A percentile compares a stretch with the other conserved stretches of the same genome.
These are phyloP conservation scores for Cordyceps farinosa DNA, from an alignment of 2,329 filamentous ascomycete species.

Conservation along the genomic window DNA sequence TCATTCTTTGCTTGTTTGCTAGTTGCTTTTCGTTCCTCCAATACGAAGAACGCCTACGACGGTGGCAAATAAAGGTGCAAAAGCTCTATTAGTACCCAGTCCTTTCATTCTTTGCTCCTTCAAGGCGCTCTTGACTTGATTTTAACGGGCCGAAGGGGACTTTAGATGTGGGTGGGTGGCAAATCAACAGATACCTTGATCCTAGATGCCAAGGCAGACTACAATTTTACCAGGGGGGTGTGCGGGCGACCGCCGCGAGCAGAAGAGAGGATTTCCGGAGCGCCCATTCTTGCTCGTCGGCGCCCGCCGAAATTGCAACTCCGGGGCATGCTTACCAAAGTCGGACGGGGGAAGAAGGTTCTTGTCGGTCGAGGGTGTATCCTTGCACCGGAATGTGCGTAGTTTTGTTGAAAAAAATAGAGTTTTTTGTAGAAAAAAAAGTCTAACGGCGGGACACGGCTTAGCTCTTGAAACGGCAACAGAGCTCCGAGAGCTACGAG, in stretches of 20 bases:
- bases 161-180: slow-evolving; percentile 8
- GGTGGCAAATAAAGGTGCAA: not conserved
- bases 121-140: not conserved
- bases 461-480: not conserved
- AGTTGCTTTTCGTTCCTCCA: not conserved
- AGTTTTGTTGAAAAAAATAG: not conserved
- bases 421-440: not conserved
- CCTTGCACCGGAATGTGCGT: not conserved
- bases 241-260: not conserved
- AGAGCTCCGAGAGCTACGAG: not conserved
- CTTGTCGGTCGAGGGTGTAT: not conserved
- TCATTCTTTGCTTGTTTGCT: not conserved
- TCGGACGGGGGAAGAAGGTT: not conserved
- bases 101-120: not conserved
- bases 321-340: not conserved
- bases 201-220: not conserved
- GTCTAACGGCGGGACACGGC: not conserved
- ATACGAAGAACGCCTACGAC: not conserved
- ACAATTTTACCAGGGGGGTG: not conserved
- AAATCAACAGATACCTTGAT: not conserved
- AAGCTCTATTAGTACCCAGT: not conserved
- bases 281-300: not conserved
- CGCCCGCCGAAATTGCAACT: not conserved
- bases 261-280: not conserved
- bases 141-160: slow-evolving; percentile 2